phyloP scores from a whole-genome alignment of 495 filamentous ascomycete species.

The Penicillium flavigenum region DNA sequence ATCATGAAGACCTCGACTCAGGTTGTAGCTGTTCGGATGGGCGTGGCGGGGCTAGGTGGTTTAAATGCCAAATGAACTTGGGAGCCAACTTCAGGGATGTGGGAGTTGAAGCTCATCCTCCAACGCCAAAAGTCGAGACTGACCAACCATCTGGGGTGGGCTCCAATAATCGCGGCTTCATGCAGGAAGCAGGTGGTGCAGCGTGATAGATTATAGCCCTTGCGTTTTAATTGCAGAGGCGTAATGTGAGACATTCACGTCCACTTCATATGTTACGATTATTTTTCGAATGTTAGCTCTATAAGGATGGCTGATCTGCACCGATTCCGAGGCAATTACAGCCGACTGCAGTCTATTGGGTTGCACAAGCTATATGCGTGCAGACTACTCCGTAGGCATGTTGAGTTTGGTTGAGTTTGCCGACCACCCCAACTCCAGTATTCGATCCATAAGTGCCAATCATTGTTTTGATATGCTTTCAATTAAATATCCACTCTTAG shows the following conservation, averaged over 20 bases:
- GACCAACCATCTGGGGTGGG: background rate
- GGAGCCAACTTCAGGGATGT: background rate
- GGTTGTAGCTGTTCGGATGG: background rate
- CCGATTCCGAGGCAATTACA: background rate
- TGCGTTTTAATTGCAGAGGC: background rate
- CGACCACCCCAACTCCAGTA: background rate
- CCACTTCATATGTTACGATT: background rate
- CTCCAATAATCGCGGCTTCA: background rate
- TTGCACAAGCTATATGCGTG: background rate
- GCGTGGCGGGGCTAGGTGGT: background rate
- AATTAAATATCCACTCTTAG: background rate
- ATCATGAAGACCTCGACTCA: background rate
- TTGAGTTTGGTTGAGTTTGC: background rate
- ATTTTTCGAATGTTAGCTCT: background rate
- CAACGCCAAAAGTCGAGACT: background rate
- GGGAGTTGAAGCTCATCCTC: background rate
- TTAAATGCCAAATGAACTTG: background rate
- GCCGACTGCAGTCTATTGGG: background rate
- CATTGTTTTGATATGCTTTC: background rate
- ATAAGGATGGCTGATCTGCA: constrained; percentile 4
- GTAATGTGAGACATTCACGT: background rate
- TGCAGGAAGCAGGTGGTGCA: background rate
- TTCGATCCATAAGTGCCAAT: background rate
- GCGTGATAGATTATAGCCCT: background rate
- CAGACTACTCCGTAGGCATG: background rate